Evolutionary conservation across 2,329 filamentous ascomycete species (phyloP).

Genomic region (Fusarium chaquense): DNA sequence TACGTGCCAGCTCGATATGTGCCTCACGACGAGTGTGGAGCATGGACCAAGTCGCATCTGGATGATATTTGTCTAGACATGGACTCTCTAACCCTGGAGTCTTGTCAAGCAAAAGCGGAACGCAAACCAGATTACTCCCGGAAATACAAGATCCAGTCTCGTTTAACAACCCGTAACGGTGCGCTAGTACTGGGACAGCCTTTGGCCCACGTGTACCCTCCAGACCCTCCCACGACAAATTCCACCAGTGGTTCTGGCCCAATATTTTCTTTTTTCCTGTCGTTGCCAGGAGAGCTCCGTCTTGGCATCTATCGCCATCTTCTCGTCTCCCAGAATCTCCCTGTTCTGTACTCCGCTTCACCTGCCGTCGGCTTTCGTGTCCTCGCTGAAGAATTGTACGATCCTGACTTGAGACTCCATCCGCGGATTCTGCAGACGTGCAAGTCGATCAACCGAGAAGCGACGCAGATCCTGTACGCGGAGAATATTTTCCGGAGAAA

Average conservation of each 20-base stretch:
- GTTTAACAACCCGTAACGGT: background rate
- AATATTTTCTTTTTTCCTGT: background rate
- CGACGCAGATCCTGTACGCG: conserved; percentile 7
- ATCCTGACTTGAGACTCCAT: background rate
- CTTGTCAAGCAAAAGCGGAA: background rate
- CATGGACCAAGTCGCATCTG: conserved; percentile 15
- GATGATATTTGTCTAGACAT: conserved; percentile 3
- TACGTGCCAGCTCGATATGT: background rate
- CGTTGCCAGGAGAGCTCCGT: conserved; percentile 19
- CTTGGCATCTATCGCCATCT: conserved; percentile 27
- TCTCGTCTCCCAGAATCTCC: background rate
- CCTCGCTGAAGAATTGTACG: background rate
- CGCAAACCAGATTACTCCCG: background rate
- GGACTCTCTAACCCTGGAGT: background rate
- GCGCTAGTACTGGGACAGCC: background rate
- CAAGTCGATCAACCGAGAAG: conserved; percentile 22
- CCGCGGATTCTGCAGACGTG: conserved; percentile 19
- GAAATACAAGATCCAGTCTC: background rate
- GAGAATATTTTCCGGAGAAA: conserved; percentile 17
- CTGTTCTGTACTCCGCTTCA: background rate
- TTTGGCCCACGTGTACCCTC: background rate
- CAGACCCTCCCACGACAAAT: background rate
- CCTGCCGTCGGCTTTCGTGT: conserved; percentile 12
- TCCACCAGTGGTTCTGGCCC: background rate
- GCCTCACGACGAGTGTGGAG: background rate